Percentiles rank a stretch among this genome's conserved stretches.
These are phyloP conservation scores for Penicillium argentinense DNA, from an alignment of 495 filamentous ascomycete genomes.

Conservation along the genomic window DNA sequence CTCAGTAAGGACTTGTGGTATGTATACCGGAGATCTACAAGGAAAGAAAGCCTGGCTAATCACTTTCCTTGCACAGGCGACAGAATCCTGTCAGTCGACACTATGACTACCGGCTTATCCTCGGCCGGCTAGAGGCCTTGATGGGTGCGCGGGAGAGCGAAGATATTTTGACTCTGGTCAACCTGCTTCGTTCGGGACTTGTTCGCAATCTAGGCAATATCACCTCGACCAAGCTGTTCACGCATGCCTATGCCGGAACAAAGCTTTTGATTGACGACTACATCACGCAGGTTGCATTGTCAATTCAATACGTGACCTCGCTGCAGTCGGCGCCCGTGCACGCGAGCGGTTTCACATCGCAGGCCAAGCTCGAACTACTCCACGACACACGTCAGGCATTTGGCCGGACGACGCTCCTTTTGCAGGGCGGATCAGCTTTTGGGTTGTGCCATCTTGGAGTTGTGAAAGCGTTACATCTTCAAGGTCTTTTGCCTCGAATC, in stretches of 20 bases:
- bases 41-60: not conserved
- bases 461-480: slow-evolving; percentile 80
- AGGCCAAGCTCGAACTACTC: slow-evolving; percentile 82
- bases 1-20: slow-evolving; percentile 82
- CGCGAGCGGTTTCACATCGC: slow-evolving; percentile 66
- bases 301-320: slow-evolving; percentile 73
- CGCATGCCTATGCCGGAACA: slow-evolving; percentile 82
- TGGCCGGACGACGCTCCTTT: slow-evolving; percentile 78
- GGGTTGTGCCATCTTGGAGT: slow-evolving; percentile 90
- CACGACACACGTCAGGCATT: slow-evolving; percentile 91
- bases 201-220: slow-evolving; percentile 93
- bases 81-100: slow-evolving; percentile 76
- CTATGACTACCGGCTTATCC: slow-evolving; percentile 89
- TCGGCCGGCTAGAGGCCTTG: slow-evolving; percentile 70
- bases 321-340: slow-evolving; percentile 61
- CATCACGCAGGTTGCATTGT: slow-evolving; percentile 76
- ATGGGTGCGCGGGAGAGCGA: slow-evolving; percentile 71
- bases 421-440: slow-evolving; percentile 92
- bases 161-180: slow-evolving; percentile 72
- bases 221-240: slow-evolving; percentile 78
- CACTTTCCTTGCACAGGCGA: slow-evolving; percentile 55
- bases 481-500: slow-evolving; percentile 83
- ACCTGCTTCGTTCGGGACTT: slow-evolving; percentile 79
- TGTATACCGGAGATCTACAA: not conserved
- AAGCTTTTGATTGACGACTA: slow-evolving; percentile 92